Percentiles rank a stretch among this genome's conserved stretches.
These are phyloP conservation scores for Rhododendron griersonianum DNA, from an alignment of 148 eudicot genomes.

Conservation along the genomic window DNA sequence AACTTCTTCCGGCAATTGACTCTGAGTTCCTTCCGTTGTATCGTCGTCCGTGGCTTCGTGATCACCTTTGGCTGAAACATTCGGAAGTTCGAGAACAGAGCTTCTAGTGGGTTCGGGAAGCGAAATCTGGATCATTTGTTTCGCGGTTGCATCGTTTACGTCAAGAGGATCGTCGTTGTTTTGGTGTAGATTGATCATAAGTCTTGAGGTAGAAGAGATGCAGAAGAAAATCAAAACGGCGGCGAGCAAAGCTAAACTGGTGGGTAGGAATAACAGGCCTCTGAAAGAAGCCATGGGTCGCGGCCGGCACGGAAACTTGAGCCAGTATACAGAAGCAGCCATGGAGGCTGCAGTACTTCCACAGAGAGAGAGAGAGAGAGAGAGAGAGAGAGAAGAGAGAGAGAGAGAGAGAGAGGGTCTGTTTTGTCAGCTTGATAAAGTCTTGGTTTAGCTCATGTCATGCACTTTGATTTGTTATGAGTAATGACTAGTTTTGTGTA, in stretches of 20 bases:
- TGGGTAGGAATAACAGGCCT: conserved; percentile 13
- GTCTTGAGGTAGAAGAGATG: conserved; percentile 28
- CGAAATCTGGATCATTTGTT: background rate
- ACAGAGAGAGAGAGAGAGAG: conserved; percentile 3
- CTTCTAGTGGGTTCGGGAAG: background rate
- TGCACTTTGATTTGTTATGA: background rate
- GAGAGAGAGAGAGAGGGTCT: background rate
- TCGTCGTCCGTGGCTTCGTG: background rate
- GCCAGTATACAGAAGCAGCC: background rate
- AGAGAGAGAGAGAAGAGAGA: conserved; percentile 8
- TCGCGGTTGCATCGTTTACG: background rate
- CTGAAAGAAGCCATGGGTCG: background rate
- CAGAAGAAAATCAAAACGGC: conserved; percentile 20
- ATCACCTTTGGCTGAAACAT: background rate
- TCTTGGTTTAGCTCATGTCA: background rate
- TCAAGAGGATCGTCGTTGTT: background rate
- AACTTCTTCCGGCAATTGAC: background rate
- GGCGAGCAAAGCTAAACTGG: conserved; percentile 18
- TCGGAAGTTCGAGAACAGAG: background rate
- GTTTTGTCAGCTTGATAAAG: conserved; percentile 2
- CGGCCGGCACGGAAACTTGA: background rate
- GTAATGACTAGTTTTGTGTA: background rate
- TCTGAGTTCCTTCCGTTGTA: background rate
- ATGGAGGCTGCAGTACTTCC: background rate
- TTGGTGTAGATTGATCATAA: conserved; percentile 8